phyloP scores from a whole-genome alignment of 768 basidiomycete species.

The Lactarius sp. region DNA sequence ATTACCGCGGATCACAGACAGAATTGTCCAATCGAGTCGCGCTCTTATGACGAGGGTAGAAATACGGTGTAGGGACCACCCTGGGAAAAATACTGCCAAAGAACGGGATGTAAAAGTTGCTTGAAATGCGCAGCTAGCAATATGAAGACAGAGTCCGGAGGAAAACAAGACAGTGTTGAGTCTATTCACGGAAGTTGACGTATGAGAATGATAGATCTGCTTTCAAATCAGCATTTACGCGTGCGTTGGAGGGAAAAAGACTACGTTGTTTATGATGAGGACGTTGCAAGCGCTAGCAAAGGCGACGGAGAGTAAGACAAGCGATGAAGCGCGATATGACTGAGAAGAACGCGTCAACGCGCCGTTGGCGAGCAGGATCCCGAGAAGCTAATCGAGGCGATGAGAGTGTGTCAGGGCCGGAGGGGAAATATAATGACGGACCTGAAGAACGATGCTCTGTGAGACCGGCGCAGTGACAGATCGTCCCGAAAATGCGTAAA shows the following conservation, averaged over 20 bases:
- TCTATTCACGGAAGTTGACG: slow-evolving; percentile 8
- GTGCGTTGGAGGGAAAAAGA: background rate
- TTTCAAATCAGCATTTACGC: background rate
- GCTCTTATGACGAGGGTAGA: background rate
- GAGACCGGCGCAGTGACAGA: slow-evolving; percentile 29
- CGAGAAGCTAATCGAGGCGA: slow-evolving; percentile 30
- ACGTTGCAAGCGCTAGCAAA: slow-evolving; percentile 15
- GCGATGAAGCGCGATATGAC: background rate
- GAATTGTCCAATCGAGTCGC: slow-evolving; percentile 13
- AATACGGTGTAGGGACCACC: slow-evolving; percentile 29
- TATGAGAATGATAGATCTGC: slow-evolving; percentile 25
- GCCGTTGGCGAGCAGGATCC: slow-evolving; percentile 33
- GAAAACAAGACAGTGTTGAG: slow-evolving; percentile 25
- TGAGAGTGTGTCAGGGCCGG: slow-evolving; percentile 1
- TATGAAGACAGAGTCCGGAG: slow-evolving; percentile 27
- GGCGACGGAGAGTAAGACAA: slow-evolving; percentile 11
- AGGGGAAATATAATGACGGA: slow-evolving; percentile 22
- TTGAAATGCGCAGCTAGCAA: slow-evolving; percentile 23
- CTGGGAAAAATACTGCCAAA: slow-evolving; percentile 17
- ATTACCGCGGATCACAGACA: slow-evolving; percentile 21
- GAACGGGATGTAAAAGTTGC: slow-evolving; percentile 5
- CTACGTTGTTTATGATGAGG: slow-evolving; percentile 10
- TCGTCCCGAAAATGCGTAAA: slow-evolving; percentile 25
- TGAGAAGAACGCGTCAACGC: slow-evolving; percentile 4
- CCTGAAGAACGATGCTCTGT: slow-evolving; percentile 35